Evolutionary conservation across 257 asterid genomes (phyloP), one percentile per base, ranked within the genome.

Genomic region (Penstemon barbatus): DNA sequence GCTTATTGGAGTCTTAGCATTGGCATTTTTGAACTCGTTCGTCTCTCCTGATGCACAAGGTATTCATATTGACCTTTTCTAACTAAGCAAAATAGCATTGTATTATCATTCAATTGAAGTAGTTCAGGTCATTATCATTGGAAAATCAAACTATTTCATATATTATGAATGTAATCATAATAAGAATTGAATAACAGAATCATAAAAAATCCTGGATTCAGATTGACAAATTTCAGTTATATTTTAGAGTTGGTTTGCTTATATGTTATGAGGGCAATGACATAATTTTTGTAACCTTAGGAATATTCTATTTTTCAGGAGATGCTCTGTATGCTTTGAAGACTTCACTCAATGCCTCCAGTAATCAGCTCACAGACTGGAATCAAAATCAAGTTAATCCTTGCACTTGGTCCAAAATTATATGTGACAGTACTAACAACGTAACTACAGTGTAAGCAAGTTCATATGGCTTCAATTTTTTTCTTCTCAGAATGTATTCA

Each of bases 351-450:
- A 87, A 90, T 49, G 96, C 87, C 72, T 79, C 97, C 7, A 52
- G 18, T 55, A 69, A 48, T 81, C 95, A 90, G 83, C 96, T 93
- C 19, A 18, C 51, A n/a, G 88, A 88, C 70, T 93, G 99, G 99
- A 85, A 87, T 59, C 81, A 61, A 69, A 78, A 88, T 75, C 95
- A 74, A 81, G 99, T 90, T 58, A 83, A 82, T 73, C 99, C 99
- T 1, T 93, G 99, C 81, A 90, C 97, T 56, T 93, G 97, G 99
- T 83, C 95, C 66, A 88, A 84, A 76, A 82, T 93, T 45, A 82
- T 69, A 61, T 93, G 99, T 59, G 97, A 88, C 48, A 54, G 46
- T 57, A 80, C 8, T 66, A 54, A 61, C 78, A 72, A 82, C 71
- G 97, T 93, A 65, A 72, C 81, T 11, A 71, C 85, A 51, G 90